Percentiles rank a stretch among this genome's conserved stretches.
Evolutionary conservation across 768 basidiomycete species (phyloP).

Genomic region (Tricholoma hemisulphureum): DNA sequence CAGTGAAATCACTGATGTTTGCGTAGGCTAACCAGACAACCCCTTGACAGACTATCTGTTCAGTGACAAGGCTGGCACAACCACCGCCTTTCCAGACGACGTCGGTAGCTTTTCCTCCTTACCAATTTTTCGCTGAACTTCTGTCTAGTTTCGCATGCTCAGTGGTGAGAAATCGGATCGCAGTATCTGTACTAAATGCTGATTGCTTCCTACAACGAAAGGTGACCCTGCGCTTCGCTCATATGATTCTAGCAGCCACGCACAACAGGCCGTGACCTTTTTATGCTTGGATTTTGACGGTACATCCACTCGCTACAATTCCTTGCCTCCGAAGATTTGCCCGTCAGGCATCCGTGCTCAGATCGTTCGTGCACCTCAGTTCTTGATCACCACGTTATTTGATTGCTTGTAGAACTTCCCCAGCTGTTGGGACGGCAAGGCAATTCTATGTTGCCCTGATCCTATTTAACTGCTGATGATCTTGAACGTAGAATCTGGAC

Average conservation of each 20-base stretch:
- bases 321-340: conserved; percentile 38
- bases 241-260: conserved; percentile 42
- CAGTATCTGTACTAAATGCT: neutral
- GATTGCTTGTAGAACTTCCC: conserved; percentile 42
- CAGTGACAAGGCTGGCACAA: conserved; percentile 43
- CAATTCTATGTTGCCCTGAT: conserved; percentile 13
- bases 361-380: conserved; percentile 37
- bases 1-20: conserved; percentile 7
- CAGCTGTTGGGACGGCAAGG: conserved; percentile 58
- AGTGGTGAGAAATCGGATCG: conserved; percentile 34
- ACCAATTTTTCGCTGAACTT: conserved; percentile 4
- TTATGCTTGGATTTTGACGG: conserved; percentile 49
- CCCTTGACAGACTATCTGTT: conserved; percentile 45
- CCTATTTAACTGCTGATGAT: neutral
- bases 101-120: conserved; percentile 28
- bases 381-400: neutral
- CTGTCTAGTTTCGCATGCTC: conserved; percentile 51
- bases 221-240: conserved; percentile 46
- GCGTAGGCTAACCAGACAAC: neutral
- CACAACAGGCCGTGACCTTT: conserved; percentile 48
- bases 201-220: conserved; percentile 7
- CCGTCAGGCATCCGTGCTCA: conserved; percentile 51
- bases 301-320: conserved; percentile 35
- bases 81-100: conserved; percentile 55
- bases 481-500: conserved; percentile 39